A percentile compares a stretch with the other conserved stretches of the same genome.
Conservation (phyloP, 2,329 filamentous ascomycete genomes). For the Mariannaea elegans region DNA sequence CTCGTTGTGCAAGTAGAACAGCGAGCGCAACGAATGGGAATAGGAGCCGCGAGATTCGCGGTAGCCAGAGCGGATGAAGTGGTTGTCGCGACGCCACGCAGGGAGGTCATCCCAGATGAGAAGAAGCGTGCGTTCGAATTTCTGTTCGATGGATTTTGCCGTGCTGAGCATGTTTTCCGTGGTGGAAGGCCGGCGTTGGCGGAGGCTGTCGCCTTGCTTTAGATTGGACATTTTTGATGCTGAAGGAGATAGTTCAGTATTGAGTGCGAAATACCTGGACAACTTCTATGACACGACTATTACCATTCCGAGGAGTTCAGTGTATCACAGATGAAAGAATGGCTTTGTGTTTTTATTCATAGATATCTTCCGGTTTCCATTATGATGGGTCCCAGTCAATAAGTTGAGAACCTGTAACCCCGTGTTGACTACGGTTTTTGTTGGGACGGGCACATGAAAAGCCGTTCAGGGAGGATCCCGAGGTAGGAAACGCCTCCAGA, state of each 20-base stretch:
- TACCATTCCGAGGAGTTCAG: neutral
- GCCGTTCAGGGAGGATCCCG: slow-evolving; percentile 30
- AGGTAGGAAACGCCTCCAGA: slow-evolving; percentile 33
- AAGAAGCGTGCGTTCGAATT: slow-evolving; percentile 53
- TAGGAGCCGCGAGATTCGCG: slow-evolving; percentile 61
- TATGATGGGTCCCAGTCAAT: slow-evolving; percentile 11
- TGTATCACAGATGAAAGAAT: neutral
- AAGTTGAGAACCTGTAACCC: slow-evolving; percentile 25
- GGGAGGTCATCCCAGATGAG: slow-evolving; percentile 68
- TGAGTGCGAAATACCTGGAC: neutral
- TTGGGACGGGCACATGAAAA: slow-evolving; percentile 46
- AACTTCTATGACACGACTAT: no score
- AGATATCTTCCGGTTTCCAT: neutral
- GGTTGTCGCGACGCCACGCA: slow-evolving; percentile 68
- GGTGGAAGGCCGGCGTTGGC: slow-evolving; percentile 42
- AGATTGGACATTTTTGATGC: slow-evolving; percentile 23
- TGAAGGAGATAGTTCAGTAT: neutral
- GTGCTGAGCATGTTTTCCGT: slow-evolving; percentile 39
- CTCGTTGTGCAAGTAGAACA: slow-evolving; percentile 68
- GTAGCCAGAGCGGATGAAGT: slow-evolving; percentile 64
- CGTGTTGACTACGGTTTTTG: slow-evolving; percentile 38
- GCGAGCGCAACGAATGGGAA: slow-evolving; percentile 53
- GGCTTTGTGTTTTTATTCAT: neutral
- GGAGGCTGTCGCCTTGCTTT: slow-evolving; percentile 29
- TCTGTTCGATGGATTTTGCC: slow-evolving; percentile 47